Percentiles rank a stretch among this genome's conserved stretches.
phyloP scores from a whole-genome alignment of 257 asterid genomes.

The Gentiana dahurica region DNA sequence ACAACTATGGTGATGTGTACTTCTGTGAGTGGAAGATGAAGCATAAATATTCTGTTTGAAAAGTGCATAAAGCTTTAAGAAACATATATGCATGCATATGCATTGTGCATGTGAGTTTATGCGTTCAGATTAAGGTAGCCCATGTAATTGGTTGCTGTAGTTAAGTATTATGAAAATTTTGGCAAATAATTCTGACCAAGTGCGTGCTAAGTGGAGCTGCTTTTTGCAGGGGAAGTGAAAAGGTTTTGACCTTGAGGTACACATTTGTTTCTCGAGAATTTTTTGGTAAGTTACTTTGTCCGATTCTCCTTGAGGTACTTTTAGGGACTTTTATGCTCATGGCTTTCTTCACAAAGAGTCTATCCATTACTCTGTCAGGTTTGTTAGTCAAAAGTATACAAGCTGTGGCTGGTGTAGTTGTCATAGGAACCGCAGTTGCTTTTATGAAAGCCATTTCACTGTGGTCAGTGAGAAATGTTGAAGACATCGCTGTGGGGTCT shows the following conservation, averaged over 20 bases:
- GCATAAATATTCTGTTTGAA: too few species aligned
- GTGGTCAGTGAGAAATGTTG: slow-evolving; percentile 43
- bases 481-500: slow-evolving; percentile 34
- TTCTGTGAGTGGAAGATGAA: too few species aligned
- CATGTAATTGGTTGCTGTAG: neutral
- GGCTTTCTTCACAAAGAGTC: neutral
- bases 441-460: slow-evolving; percentile 44
- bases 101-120: too few species aligned
- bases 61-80: too few species aligned
- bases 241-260: slow-evolving; percentile 24
- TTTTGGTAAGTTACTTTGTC: slow-evolving; percentile 44
- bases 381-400: slow-evolving; percentile 35
- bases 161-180: neutral
- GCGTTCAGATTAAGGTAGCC: too few species aligned
- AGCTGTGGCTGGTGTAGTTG: slow-evolving; percentile 29
- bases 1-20: too few species aligned
- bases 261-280: slow-evolving; percentile 36
- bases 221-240: slow-evolving; percentile 37
- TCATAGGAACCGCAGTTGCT: slow-evolving; percentile 54
- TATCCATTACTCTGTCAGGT: slow-evolving; percentile 27
- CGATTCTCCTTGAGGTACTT: neutral
- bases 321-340: neutral
- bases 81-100: too few species aligned
- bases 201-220: neutral
- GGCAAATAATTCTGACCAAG: too few species aligned